These are phyloP conservation scores for Bidens hawaiensis DNA, from an alignment of 140 eudicot species.

Conservation along the genomic window DNA sequence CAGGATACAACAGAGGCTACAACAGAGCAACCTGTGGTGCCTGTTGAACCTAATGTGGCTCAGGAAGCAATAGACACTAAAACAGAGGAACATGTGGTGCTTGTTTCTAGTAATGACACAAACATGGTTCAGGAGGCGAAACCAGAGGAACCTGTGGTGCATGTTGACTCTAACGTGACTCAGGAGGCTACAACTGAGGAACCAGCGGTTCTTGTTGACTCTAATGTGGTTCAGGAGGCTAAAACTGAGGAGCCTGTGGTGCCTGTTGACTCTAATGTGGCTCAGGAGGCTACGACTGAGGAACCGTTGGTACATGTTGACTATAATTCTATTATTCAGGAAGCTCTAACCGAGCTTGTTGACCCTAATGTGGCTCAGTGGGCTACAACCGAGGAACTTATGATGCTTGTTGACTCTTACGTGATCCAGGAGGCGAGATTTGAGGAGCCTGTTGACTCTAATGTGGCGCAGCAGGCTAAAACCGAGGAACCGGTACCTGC, in stretches of 20 bases:
- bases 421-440: constrained; percentile 5
- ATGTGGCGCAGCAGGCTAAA: background rate
- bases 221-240: background rate
- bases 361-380: constrained; percentile 4
- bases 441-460: constrained; percentile 12
- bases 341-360: background rate
- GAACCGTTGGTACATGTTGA: constrained; percentile 7
- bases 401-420: constrained; percentile 5
- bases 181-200: constrained; percentile 12
- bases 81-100: constrained; percentile 17
- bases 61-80: background rate
- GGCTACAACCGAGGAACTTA: constrained; percentile 19
- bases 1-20: constrained; percentile 6
- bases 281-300: constrained; percentile 9
- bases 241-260: background rate
- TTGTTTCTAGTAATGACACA: constrained; percentile 1
- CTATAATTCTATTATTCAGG: too few species aligned
- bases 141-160: constrained; percentile 1
- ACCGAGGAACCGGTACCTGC: background rate
- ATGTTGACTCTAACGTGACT: background rate
- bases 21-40: background rate
- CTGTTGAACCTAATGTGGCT: background rate
- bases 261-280: background rate
- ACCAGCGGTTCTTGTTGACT: constrained; percentile 5
- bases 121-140: constrained; percentile 10